phyloP scores from a whole-genome alignment of 306 rosid genomes.

The Glycine tomentella region DNA sequence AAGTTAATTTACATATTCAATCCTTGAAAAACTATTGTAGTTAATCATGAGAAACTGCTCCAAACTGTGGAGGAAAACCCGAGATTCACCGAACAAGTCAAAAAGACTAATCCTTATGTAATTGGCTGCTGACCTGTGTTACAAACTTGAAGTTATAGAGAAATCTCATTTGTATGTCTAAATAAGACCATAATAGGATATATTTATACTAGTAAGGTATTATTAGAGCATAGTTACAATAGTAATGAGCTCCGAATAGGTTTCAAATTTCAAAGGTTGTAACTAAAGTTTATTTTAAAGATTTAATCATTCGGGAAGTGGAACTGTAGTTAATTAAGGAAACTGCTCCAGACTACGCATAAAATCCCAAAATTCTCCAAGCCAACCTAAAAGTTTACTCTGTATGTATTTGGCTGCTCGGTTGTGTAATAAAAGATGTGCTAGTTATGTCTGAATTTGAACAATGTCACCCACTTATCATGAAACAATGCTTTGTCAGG shows the following conservation, averaged over 20 bases:
- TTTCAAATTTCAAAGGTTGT: neutral
- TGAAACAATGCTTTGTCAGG: slow-evolving; percentile 7
- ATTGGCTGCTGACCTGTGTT: neutral
- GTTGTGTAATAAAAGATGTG: neutral
- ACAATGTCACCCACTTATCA: neutral
- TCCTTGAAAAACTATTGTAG: neutral
- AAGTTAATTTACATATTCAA: slow-evolving; percentile 9
- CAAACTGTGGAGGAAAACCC: neutral
- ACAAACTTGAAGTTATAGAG: neutral
- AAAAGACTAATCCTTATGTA: slow-evolving; percentile 19
- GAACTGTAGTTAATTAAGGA: neutral
- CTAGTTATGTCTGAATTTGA: slow-evolving; percentile 1
- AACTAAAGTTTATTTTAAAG: neutral
- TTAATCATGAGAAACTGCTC: neutral
- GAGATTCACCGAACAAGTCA: neutral
- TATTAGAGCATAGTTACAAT: neutral
- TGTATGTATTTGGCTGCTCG: neutral
- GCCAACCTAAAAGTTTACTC: neutral
- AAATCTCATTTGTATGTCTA: neutral
- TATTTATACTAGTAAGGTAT: neutral
- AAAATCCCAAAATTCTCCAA: neutral
- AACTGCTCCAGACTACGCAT: neutral
- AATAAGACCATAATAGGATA: neutral
- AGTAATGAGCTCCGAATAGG: neutral
- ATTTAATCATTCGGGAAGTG: neutral